Evolutionary conservation across 2,329 filamentous ascomycete genomes (phyloP).

Genomic region (Cercospora sojina): DNA sequence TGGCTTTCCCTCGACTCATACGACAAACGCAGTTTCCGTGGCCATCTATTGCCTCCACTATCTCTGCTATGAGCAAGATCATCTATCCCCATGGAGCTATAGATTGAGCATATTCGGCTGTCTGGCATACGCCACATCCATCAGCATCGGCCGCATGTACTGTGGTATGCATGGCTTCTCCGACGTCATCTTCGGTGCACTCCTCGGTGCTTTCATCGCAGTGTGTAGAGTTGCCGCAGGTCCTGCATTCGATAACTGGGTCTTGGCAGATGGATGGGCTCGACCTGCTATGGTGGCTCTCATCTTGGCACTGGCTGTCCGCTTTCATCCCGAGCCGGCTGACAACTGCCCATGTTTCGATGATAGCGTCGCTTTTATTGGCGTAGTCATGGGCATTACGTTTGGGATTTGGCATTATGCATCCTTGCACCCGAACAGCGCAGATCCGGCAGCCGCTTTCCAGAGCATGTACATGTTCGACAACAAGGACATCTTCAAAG

Average conservation of each 20-base stretch:
- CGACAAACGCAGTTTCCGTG: constrained; percentile 93
- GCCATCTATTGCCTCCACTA: constrained; percentile 77
- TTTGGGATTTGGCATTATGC: constrained; percentile 77
- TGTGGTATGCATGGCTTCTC: constrained; percentile 98
- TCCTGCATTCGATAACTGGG: constrained; percentile 65
- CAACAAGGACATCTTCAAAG: constrained; percentile 64
- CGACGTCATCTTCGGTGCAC: constrained; percentile 79
- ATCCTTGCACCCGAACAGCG: neutral
- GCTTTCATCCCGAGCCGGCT: constrained; percentile 87
- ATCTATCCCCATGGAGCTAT: constrained; percentile 53
- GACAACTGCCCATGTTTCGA: constrained; percentile 98
- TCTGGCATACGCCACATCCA: constrained; percentile 85
- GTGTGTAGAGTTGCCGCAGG: constrained; percentile 57
- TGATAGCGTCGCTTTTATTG: constrained; percentile 90
- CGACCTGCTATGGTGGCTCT: constrained; percentile 64
- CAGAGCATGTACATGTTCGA: constrained; percentile 37
- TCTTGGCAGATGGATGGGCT: constrained; percentile 64
- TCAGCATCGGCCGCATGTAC: constrained; percentile 87
- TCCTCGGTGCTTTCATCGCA: constrained; percentile 68
- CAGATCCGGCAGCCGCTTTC: constrained; percentile 9
- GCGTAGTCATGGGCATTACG: constrained; percentile 82
- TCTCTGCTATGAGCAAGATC: constrained; percentile 64
- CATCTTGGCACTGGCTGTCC: constrained; percentile 62
- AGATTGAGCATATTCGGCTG: constrained; percentile 51
- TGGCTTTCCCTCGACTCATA: constrained; percentile 95